phyloP scores from a whole-genome alignment of 192 early-diverging fungal species.

The Coemansia sp. region DNA sequence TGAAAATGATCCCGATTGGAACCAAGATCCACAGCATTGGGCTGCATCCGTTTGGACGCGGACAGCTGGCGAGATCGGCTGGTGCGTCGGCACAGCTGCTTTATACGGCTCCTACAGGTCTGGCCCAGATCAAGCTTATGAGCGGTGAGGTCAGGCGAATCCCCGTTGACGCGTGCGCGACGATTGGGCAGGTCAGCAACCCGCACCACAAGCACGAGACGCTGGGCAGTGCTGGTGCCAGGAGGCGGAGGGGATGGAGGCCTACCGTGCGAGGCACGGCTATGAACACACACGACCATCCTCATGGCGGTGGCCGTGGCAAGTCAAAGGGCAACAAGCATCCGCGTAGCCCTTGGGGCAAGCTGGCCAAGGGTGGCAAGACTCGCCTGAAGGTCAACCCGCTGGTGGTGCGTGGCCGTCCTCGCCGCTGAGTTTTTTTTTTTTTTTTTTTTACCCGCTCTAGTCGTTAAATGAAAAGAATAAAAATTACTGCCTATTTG shows the following conservation, averaged over 20 bases:
- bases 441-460: neutral
- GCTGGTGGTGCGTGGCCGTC: constrained; percentile 66
- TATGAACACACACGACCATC: constrained; percentile 95
- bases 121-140: constrained; percentile 83
- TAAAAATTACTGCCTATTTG: neutral
- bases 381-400: constrained; percentile 71
- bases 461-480: neutral
- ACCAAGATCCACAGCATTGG: constrained; percentile 87
- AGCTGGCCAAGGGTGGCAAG: constrained; percentile 91
- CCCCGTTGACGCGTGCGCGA: constrained; percentile 82
- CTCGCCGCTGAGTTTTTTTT: constrained; percentile 25
- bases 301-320: constrained; percentile 95
- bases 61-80: constrained; percentile 79
- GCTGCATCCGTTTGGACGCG: constrained; percentile 76
- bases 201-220: constrained; percentile 86
- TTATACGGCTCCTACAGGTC: constrained; percentile 72
- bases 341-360: constrained; percentile 89
- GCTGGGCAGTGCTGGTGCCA: constrained; percentile 89
- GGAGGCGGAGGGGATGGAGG: constrained; percentile 80
- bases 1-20: constrained; percentile 93
- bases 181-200: constrained; percentile 90
- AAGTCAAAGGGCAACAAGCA: constrained; percentile 94
- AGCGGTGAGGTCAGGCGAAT: constrained; percentile 89
- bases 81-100: constrained; percentile 87
- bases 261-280: constrained; percentile 95